phyloP scores from a whole-genome alignment of 768 basidiomycete species.

The Megacollybia marginata region DNA sequence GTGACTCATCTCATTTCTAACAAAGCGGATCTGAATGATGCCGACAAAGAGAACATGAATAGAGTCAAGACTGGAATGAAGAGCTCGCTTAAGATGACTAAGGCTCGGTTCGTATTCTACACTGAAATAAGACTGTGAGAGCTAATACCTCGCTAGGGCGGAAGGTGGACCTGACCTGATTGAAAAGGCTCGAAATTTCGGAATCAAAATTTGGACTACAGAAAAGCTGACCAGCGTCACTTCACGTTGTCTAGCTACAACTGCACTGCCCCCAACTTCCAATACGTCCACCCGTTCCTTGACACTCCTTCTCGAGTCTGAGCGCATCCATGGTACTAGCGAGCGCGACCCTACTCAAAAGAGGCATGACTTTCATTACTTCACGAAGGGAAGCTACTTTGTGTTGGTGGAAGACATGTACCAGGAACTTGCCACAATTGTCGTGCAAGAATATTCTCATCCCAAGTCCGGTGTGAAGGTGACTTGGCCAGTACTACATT shows the following conservation, averaged over 20 bases:
- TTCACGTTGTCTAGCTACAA: conserved; percentile 48
- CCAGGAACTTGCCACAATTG: conserved; percentile 77
- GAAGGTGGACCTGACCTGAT: conserved; percentile 34
- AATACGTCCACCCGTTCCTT: conserved; percentile 38
- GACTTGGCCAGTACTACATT: conserved; percentile 81
- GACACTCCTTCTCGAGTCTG: conserved; percentile 65
- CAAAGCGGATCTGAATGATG: conserved; percentile 26
- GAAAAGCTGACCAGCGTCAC: conserved; percentile 67
- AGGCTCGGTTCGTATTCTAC: background rate
- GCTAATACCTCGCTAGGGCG: no score
- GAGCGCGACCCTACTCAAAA: conserved; percentile 91
- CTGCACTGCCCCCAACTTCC: conserved; percentile 21
- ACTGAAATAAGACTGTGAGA: no score
- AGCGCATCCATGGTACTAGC: conserved; percentile 77
- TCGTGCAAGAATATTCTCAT: conserved; percentile 72
- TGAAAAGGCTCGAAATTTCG: conserved; percentile 57
- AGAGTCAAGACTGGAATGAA: conserved; percentile 13
- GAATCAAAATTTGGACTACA: conserved; percentile 84
- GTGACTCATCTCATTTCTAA: conserved; percentile 87
- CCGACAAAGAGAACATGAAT: conserved; percentile 64
- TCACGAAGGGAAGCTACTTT: conserved; percentile 66
- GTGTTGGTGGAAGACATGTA: conserved; percentile 89
- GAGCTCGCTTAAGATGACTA: conserved; percentile 13
- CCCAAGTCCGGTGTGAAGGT: conserved; percentile 41
- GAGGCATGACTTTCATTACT: conserved; percentile 85